phyloP scores from a whole-genome alignment of 495 filamentous ascomycete species.

The Bombardia bombarda region DNA sequence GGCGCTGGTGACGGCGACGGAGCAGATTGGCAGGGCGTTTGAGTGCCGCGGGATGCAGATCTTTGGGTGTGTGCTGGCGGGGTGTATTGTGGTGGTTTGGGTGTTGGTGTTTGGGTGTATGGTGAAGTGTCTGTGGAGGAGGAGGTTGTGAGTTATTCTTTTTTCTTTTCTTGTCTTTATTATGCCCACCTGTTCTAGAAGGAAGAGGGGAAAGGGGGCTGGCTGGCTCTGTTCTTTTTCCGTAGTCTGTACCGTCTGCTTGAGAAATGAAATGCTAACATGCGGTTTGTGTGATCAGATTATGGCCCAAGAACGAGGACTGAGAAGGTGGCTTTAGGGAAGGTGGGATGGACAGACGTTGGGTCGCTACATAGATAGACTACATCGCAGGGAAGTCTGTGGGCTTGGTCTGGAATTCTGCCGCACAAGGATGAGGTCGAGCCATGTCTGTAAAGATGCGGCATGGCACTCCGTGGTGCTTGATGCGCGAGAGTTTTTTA shows the following conservation, averaged over 20 bases:
- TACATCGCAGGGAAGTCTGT: too few relatives aligned
- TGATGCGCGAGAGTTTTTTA: too few relatives aligned
- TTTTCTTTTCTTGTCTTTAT: constrained; percentile 26
- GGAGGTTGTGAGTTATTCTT: constrained; percentile 30
- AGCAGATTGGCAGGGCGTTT: constrained; percentile 61
- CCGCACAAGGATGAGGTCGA: too few relatives aligned
- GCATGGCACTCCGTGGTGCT: too few relatives aligned
- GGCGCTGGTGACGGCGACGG: constrained; percentile 61
- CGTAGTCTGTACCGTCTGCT: background rate
- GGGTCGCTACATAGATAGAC: too few relatives aligned
- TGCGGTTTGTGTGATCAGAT: constrained; percentile 1
- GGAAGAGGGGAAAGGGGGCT: too few relatives aligned
- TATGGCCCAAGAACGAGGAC: constrained; percentile 24
- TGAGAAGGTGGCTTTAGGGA: too few relatives aligned
- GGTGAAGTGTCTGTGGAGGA: constrained; percentile 55
- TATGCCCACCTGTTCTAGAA: too few relatives aligned
- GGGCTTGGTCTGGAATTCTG: too few relatives aligned
- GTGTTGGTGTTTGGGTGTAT: constrained; percentile 61
- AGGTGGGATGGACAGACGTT: too few relatives aligned
- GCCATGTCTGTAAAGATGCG: too few relatives aligned
- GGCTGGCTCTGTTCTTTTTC: too few relatives aligned
- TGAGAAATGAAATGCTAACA: background rate
- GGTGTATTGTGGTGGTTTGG: constrained; percentile 59
- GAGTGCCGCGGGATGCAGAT: constrained; percentile 53
- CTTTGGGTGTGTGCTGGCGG: constrained; percentile 57